Conservation (phyloP, 495 filamentous ascomycete species). For the Hyaloscypha hepaticicola region DNA sequence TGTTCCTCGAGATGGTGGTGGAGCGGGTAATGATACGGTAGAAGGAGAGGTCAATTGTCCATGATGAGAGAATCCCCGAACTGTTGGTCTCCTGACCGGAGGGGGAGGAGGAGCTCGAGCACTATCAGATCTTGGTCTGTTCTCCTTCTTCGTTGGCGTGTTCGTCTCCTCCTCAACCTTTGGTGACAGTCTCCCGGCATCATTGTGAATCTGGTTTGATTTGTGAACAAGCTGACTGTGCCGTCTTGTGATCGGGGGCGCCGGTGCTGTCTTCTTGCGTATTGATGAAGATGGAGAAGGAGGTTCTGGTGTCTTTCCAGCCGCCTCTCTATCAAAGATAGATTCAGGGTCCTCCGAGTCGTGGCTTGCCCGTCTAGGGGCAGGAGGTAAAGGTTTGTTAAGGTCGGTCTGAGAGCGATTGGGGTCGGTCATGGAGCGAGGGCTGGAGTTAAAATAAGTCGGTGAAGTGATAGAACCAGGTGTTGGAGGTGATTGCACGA, state of each 20-base stretch:
- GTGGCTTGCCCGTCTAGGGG: slow-evolving; percentile 27
- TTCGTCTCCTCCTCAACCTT: slow-evolving; percentile 30
- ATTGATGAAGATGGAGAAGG: slow-evolving; percentile 29
- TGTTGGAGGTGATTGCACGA: slow-evolving; percentile 9
- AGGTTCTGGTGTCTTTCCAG: slow-evolving; percentile 32
- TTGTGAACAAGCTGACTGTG: slow-evolving; percentile 29
- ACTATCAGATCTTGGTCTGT: slow-evolving; percentile 18
- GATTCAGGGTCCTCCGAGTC: slow-evolving; percentile 32
- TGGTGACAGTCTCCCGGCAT: slow-evolving; percentile 25
- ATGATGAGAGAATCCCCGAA: slow-evolving; percentile 13
- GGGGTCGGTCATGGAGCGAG: slow-evolving; percentile 26
- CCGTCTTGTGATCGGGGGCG: slow-evolving; percentile 26
- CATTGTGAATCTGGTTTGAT: slow-evolving; percentile 22
- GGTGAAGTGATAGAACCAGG: slow-evolving; percentile 10
- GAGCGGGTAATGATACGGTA: slow-evolving; percentile 18
- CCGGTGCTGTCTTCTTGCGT: slow-evolving; percentile 25
- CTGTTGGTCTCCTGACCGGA: slow-evolving; percentile 20
- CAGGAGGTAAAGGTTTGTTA: slow-evolving; percentile 33
- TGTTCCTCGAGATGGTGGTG: slow-evolving; percentile 26
- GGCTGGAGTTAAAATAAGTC: slow-evolving; percentile 3
- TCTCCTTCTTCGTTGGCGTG: slow-evolving; percentile 11
- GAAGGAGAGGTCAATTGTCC: slow-evolving; percentile 18
- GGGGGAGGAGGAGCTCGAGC: slow-evolving; percentile 29
- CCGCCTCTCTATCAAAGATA: slow-evolving; percentile 32
- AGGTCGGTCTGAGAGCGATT: slow-evolving; percentile 29